Evolutionary conservation across 1,284 basidiomycete species (phyloP), one percentile per base, ranked within the genome.

Genomic region (Athelia sp.): DNA sequence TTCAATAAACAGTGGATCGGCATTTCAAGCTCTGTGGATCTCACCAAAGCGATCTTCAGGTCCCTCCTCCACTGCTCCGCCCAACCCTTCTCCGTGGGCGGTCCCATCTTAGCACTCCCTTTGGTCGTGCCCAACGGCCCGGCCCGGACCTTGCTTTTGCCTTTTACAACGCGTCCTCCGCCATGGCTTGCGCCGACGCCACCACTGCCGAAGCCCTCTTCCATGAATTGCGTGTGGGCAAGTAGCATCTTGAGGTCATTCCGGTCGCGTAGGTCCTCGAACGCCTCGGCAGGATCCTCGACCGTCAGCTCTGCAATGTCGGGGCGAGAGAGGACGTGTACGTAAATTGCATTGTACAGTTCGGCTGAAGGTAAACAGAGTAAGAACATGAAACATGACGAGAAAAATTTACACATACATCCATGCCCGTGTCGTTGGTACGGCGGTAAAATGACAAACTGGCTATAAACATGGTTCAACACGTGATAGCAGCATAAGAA

Each of bases 231-330:
- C 52, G 78, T 69, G 54, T 86, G 70, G 1, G 71, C 65, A 18
- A 91, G 72, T n/a, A 98, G 75, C 75, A 90, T 87, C 52, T 80
- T 74, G 22, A 99, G 76, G 65, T 99, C 97, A 60, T 90, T 90
- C 45, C 90, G 84, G 69, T 99, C 97, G 31, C 96, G 80, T 48
- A 99, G 75, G 62, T 97, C 93, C 64, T 97, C 94, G 62, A 97
- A 96, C 9, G 90, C 88, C 68, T 99, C 96, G 0, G 93, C 93
- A 0, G 96, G 96, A 64, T 99, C 96, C 71, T 99, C 96, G 18
- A 99, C 90, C 0, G 94, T 98, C 47, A 99, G 73, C 66, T 99
- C 96, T 10, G 87, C 83, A 29, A 98, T 83, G 40, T 79, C 72
- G 0, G 82, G 70, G 35, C 82, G 78, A 6, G 75, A 69, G 32